phyloP scores from a whole-genome alignment of 2,329 filamentous ascomycete species.

The Achaetomium macrosporum region DNA sequence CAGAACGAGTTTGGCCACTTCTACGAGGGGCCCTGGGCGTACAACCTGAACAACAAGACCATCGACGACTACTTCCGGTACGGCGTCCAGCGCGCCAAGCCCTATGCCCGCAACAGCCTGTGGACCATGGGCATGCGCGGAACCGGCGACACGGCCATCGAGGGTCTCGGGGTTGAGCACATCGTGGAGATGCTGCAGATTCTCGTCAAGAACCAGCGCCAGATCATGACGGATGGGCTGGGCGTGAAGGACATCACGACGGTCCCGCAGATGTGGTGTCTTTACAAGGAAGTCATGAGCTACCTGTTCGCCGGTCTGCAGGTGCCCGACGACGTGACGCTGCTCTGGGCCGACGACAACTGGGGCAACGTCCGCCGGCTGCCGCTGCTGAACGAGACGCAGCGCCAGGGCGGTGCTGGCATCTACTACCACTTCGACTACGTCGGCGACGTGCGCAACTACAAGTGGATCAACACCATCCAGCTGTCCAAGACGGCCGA shows the following conservation, averaged over 20 bases:
- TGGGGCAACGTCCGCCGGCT: constrained; percentile 60
- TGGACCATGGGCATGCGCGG: constrained; percentile 69
- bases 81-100: constrained; percentile 58
- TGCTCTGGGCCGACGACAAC: constrained; percentile 66
- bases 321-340: constrained; percentile 58
- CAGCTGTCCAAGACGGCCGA: constrained; percentile 56
- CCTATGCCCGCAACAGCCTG: constrained; percentile 58
- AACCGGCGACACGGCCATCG: constrained; percentile 57
- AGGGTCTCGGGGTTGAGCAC: constrained; percentile 47
- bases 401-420: constrained; percentile 56
- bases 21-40: constrained; percentile 60
- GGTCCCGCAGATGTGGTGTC: constrained; percentile 64
- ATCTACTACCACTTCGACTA: constrained; percentile 59
- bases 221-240: constrained; percentile 52
- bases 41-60: constrained; percentile 62
- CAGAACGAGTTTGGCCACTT: constrained; percentile 51
- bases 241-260: constrained; percentile 42
- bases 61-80: constrained; percentile 64
- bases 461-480: constrained; percentile 60
- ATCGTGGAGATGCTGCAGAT: constrained; percentile 55
- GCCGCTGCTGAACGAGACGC: constrained; percentile 53
- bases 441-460: constrained; percentile 42
- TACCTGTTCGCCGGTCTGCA: constrained; percentile 61
- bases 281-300: constrained; percentile 69
- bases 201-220: constrained; percentile 54